Percentiles rank a stretch among this genome's conserved stretches.
These are phyloP conservation scores for Helicocarpus griseus DNA, from an alignment of 2,329 filamentous ascomycete species.

Conservation along the genomic window DNA sequence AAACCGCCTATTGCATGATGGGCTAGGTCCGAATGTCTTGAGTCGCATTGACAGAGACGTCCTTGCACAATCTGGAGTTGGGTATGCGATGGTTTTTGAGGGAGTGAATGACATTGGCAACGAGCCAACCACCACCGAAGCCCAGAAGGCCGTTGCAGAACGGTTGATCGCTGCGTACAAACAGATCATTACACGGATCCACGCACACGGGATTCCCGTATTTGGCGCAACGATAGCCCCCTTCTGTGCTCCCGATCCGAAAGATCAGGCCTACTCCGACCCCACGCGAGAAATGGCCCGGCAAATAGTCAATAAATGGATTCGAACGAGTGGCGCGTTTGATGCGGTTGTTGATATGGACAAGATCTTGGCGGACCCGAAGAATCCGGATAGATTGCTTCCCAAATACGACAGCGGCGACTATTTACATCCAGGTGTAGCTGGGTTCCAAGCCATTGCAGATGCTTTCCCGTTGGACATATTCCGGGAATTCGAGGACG, in stretches of 20 bases:
- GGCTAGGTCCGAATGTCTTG: constrained; percentile 53
- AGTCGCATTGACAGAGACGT: constrained; percentile 56
- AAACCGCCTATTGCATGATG: constrained; percentile 54
- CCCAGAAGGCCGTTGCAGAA: constrained; percentile 41
- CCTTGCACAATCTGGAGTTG: constrained; percentile 46
- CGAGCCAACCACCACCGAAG: constrained; percentile 33
- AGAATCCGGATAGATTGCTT: constrained; percentile 40
- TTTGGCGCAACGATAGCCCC: constrained; percentile 60
- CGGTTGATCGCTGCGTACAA: constrained; percentile 48
- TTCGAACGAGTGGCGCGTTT: constrained; percentile 46
- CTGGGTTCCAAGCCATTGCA: constrained; percentile 52
- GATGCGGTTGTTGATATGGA: constrained; percentile 57
- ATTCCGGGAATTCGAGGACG: constrained; percentile 26
- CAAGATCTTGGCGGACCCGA: constrained; percentile 43
- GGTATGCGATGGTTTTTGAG: constrained; percentile 57
- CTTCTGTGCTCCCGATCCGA: constrained; percentile 38
- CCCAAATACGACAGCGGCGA: constrained; percentile 51
- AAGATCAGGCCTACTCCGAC: constrained; percentile 44
- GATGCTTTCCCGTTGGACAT: constrained; percentile 48
- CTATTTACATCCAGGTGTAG: constrained; percentile 53
- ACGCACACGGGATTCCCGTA: constrained; percentile 45
- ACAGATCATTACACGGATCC: constrained; percentile 48
- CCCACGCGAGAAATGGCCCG: constrained; percentile 48
- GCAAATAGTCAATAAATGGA: constrained; percentile 52
- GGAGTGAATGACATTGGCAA: constrained; percentile 60